Percentiles rank a stretch among this genome's conserved stretches.
These are phyloP conservation scores for Erigeron philadelphicus DNA, from an alignment of 140 eudicot genomes.

Conservation along the genomic window DNA sequence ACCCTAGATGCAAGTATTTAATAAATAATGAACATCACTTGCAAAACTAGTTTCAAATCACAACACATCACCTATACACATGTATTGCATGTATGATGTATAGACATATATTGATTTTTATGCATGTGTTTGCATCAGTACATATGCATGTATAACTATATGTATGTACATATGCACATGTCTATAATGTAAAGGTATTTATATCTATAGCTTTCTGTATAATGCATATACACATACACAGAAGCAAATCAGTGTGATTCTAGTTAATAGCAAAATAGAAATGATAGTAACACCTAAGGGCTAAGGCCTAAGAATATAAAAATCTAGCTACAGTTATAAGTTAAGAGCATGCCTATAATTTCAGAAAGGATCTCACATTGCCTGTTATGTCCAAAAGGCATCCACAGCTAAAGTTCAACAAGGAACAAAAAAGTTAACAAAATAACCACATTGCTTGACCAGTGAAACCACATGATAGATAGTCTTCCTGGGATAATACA, in stretches of 20 bases:
- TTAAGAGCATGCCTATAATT: no score
- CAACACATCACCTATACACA: not conserved
- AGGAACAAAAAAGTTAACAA: not conserved
- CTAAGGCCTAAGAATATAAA: not conserved
- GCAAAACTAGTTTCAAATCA: not conserved
- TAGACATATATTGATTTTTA: not conserved
- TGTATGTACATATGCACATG: not conserved
- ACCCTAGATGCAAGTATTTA: no score
- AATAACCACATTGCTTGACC: not conserved
- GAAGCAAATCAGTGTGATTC: not conserved
- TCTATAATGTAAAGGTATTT: no score
- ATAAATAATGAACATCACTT: no score
- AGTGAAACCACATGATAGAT: not conserved
- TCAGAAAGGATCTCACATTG: no score
- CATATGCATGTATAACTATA: not conserved
- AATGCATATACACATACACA: not conserved
- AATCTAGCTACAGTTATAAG: not conserved
- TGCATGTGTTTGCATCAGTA: not conserved
- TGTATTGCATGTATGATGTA: not conserved
- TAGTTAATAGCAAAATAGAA: not conserved
- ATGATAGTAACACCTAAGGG: not conserved
- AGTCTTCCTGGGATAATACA: not conserved
- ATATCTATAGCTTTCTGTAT: not conserved
- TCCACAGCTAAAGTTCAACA: not conserved
- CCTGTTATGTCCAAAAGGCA: not conserved